Evolutionary conservation across 306 rosid species (phyloP).

Genomic region (Alnus rubra): DNA sequence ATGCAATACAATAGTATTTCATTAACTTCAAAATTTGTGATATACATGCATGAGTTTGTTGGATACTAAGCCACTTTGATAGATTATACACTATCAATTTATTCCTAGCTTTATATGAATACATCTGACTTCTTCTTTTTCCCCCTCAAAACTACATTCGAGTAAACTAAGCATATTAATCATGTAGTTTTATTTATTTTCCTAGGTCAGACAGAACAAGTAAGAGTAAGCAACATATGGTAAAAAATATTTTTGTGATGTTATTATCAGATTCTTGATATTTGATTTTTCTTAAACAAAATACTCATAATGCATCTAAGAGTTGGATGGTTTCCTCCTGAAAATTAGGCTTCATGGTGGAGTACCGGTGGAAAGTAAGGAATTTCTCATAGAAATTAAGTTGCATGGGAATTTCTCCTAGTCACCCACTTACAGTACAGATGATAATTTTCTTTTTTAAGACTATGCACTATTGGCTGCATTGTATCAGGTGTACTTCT

Average conservation of each 20-base stretch:
- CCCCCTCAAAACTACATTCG: not conserved
- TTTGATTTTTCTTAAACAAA: not conserved
- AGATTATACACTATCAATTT: not conserved
- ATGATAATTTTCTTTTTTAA: not conserved
- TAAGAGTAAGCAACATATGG: not conserved
- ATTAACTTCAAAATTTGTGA: not conserved
- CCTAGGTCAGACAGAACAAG: not conserved
- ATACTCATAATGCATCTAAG: not conserved
- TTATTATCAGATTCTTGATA: not conserved
- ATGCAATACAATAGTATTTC: not conserved
- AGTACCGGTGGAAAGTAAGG: not conserved
- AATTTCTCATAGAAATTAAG: not conserved
- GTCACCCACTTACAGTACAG: not conserved
- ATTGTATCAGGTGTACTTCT: not conserved
- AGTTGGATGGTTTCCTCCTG: not conserved
- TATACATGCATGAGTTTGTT: not conserved
- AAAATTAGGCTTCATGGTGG: not conserved
- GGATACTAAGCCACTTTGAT: not conserved
- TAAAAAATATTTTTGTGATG: not conserved
- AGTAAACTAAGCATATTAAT: slow-evolving; percentile 2
- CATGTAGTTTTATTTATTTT: not conserved
- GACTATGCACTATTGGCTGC: not conserved
- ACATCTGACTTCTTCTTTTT: not conserved
- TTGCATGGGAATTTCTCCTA: not conserved
- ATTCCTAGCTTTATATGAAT: not conserved